A percentile compares a stretch with the other conserved stretches of the same genome.
Conservation (phyloP, 805 yeast genomes). For the Schizosaccharomyces octosporus region DNA sequence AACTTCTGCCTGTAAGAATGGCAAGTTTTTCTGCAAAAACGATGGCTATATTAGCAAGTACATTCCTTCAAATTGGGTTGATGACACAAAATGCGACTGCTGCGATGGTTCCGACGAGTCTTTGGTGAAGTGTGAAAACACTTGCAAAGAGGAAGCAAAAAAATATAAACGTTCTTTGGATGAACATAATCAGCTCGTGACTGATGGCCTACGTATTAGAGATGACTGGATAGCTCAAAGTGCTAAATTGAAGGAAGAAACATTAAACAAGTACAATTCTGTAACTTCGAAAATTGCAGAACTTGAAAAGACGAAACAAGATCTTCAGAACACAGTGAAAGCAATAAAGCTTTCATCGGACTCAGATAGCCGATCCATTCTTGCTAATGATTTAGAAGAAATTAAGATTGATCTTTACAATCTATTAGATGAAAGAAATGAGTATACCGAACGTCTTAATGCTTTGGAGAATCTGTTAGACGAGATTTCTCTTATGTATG, state of each 20-base stretch:
- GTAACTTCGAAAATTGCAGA: not conserved
- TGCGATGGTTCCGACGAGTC: slow-evolving; percentile 87
- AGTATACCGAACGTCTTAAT: not conserved
- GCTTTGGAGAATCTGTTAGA: not conserved
- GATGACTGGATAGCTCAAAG: not conserved
- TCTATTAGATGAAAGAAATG: not conserved
- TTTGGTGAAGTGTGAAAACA: slow-evolving; percentile 25
- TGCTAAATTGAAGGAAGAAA: not conserved
- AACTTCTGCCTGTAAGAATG: slow-evolving; percentile 8
- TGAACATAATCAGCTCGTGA: slow-evolving; percentile 5
- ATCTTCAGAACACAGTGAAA: not conserved
- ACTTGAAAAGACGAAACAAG: not conserved
- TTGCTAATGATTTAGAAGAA: not conserved
- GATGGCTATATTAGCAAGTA: slow-evolving; percentile 38
- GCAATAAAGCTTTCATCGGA: not conserved
- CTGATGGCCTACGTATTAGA: not conserved
- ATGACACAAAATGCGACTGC: slow-evolving; percentile 88
- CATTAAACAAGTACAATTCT: not conserved
- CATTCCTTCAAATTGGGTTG: slow-evolving; percentile 42
- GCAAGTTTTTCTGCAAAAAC: slow-evolving; percentile 53
- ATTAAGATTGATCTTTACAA: not conserved
- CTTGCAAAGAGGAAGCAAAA: slow-evolving; percentile 26
- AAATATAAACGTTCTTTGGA: slow-evolving; percentile 13
- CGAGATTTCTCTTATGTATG: not conserved
- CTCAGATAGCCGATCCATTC: not conserved